A percentile compares a stretch with the other conserved stretches of the same genome.
Conservation (phyloP, 2,329 filamentous ascomycete genomes). For the Colletotrichum sp. region DNA sequence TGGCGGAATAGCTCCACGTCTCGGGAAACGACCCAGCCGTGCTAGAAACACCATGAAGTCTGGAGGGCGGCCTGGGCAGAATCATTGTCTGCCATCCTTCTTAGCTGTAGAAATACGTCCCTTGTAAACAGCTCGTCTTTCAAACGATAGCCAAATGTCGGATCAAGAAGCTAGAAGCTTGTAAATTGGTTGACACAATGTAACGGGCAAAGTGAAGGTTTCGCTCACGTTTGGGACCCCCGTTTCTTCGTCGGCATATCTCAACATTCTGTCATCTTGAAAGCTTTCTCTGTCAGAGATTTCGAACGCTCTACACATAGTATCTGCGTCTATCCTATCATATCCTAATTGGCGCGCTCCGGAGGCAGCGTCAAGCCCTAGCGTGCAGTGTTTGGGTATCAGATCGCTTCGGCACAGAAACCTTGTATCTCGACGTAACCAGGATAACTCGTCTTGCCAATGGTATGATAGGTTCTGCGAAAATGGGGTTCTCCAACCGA, state of each 20-base stretch:
- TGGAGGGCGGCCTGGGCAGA: not conserved
- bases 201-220: not conserved
- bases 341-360: not conserved
- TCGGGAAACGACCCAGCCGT: not conserved
- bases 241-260: not conserved
- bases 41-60: not conserved
- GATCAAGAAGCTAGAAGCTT: not conserved
- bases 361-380: not conserved
- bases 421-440: not conserved
- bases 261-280: not conserved
- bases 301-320: not conserved
- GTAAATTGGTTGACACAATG: not conserved
- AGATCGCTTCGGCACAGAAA: not conserved
- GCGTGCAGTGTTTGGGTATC: not conserved
- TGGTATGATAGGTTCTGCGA: not conserved
- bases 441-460: not conserved
- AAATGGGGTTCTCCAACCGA: not conserved
- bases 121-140: not conserved
- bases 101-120: not conserved
- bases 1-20: not conserved
- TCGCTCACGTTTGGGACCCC: not conserved
- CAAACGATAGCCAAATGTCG: not conserved
- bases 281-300: not conserved
- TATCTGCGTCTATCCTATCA: not conserved
- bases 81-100: not conserved